These are phyloP conservation scores for Ceratobasidium papillatum DNA, from an alignment of 1,284 basidiomycete genomes.

Conservation along the genomic window DNA sequence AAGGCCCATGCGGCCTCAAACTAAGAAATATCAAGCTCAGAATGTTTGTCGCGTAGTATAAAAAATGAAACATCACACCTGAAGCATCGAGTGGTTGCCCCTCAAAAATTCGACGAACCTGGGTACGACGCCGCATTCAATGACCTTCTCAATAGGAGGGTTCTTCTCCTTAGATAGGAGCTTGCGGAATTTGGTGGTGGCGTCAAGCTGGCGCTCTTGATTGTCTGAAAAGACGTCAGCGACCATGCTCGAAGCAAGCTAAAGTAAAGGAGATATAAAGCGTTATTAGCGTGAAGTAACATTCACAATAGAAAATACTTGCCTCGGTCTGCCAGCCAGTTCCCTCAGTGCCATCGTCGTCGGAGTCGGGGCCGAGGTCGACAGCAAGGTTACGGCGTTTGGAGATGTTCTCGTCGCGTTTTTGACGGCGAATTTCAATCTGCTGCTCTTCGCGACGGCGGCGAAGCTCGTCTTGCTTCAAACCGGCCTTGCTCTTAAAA, in stretches of 20 bases:
- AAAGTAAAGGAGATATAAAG: slow-evolving; percentile 34
- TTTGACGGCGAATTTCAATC: slow-evolving; percentile 95
- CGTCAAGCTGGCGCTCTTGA: slow-evolving; percentile 75
- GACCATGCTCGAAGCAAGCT: slow-evolving; percentile 94
- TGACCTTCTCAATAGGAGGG: slow-evolving; percentile 99
- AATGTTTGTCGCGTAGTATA: slow-evolving; percentile 27
- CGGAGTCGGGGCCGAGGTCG: slow-evolving; percentile 76
- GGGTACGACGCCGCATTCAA: slow-evolving; percentile 96
- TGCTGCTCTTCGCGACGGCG: slow-evolving; percentile 96
- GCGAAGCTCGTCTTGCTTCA: slow-evolving; percentile 88
- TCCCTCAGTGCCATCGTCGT: slow-evolving; percentile 79
- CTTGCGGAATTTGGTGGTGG: slow-evolving; percentile 91
- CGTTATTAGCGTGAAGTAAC: slow-evolving; percentile 43
- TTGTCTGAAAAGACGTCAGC: slow-evolving; percentile 92
- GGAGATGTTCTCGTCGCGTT: slow-evolving; percentile 95
- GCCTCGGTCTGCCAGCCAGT: slow-evolving; percentile 78
- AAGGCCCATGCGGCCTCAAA: slow-evolving; percentile 99
- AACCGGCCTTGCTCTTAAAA: slow-evolving; percentile 81
- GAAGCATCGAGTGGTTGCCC: slow-evolving; percentile 88
- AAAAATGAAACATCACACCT: slow-evolving; percentile 62
- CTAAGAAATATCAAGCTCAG: slow-evolving; percentile 55
- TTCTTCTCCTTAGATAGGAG: slow-evolving; percentile 99
- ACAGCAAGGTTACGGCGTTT: slow-evolving; percentile 94
- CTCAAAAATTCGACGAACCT: slow-evolving; percentile 97
- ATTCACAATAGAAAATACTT: slow-evolving; percentile 47